Evolutionary conservation across 495 filamentous ascomycete species (phyloP), one percentile per base, ranked within the genome.

Genomic region (Corynascus novoguineensis): DNA sequence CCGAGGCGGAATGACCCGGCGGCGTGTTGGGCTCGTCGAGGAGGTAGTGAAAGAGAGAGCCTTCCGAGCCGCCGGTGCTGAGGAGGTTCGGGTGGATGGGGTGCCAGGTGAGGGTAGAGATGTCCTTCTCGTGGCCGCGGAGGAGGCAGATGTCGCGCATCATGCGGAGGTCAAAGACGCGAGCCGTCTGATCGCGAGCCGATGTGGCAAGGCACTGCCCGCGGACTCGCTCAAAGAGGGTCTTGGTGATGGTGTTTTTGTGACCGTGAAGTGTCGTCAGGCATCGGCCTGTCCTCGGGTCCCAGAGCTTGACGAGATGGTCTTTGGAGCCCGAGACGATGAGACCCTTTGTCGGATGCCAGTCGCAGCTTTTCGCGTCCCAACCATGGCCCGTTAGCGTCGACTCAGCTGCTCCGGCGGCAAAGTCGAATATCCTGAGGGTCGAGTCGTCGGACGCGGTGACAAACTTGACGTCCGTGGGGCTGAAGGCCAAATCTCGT

Each of bases 301-400:
- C 93, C 93, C 93, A 98, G 49, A 98, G 83, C 66, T 97, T 97
- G 61, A 98, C 90, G 40, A 92, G 77, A 72, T 97, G 92, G 64
- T 98, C 93, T 71, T 98, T 98, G 7, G 92, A 97, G 24, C 93
- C 93, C 3, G 93, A 97, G 34, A 96, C 93, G 40, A 98, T 79
- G 10, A 98, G 71, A 1, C 93, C 93, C 73, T 95, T 97, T 1
- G 86, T 90, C 6, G 93, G 92, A 74, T 98, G 93, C 93, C 93
- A 98, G 68, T 98, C 93, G 46, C 92, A 92, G 25, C 84, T 87
- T 68, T 96, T 96, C 14, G 88, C 90, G 67, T 98, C 93, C 93
- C 93, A 98, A 52, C 89, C 87, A 68, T 98, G 93, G 15, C 92
- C 93, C 28, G 84, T 83, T 6, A 98, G 71, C 0, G 86, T 85